phyloP scores from a whole-genome alignment of 257 asterid species.

The Knoxia roxburghii region DNA sequence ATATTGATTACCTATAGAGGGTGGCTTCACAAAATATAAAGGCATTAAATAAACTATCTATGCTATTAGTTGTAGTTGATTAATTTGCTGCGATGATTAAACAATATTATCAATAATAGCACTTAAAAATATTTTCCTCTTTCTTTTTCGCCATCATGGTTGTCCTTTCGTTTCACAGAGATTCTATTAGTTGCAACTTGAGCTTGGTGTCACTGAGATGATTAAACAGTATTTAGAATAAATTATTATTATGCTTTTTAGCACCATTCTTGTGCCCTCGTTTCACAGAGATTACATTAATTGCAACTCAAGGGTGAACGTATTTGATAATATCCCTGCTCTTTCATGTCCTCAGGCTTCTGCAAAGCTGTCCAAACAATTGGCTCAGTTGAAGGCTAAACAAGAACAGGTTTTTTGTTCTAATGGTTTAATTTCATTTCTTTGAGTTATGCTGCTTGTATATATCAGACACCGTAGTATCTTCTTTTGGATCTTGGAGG shows the following conservation, averaged over 20 bases:
- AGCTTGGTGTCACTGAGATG: constrained; percentile 10
- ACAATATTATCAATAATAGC: neutral
- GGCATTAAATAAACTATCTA: neutral
- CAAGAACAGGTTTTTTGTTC: constrained; percentile 78
- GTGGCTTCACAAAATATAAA: neutral
- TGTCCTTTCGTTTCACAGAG: neutral
- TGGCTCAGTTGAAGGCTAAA: constrained; percentile 58
- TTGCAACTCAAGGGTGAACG: neutral
- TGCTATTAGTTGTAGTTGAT: neutral
- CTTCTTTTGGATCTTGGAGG: neutral
- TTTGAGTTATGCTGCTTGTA: neutral
- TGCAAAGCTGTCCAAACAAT: constrained; percentile 70
- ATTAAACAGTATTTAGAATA: neutral
- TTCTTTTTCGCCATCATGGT: neutral
- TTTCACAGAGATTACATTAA: neutral
- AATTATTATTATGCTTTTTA: no score
- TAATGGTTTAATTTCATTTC: constrained; percentile 14
- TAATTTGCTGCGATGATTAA: constrained; percentile 11
- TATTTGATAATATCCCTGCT: constrained; percentile 1
- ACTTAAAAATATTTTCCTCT: neutral
- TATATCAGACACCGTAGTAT: neutral
- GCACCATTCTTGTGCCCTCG: neutral
- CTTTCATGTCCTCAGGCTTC: constrained; percentile 50
- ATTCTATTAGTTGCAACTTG: neutral
- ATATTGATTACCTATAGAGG: neutral